Base-by-base conservation (phyloP, 768 basidiomycete genomes). In the Gautieria morchelliformis region DNA sequence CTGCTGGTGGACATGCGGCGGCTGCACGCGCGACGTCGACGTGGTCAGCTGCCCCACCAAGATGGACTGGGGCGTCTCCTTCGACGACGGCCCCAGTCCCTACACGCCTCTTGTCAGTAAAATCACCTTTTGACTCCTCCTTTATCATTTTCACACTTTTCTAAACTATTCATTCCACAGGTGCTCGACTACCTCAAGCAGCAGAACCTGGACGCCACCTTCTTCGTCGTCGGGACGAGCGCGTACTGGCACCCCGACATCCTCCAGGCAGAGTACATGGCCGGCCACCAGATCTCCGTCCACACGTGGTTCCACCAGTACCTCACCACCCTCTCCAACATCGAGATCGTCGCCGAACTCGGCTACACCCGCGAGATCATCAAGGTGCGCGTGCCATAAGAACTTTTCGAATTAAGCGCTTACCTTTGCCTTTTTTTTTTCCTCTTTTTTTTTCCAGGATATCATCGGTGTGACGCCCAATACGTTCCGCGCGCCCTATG, bases 1-100 rank as follows among this genome's bases (percentile, higher is more conserved):
- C 62, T 90, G 90, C 45, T 94, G 91, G 91, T 94, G 91, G 91
- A 89, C 92, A 30, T 94, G 91, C 63, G 87, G 89, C 64, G 85
- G 85, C 11, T 75, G 74, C 63, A 83, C 83, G 14, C 76, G 85
- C 8, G 57, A 62, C 48, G 77, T 75, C 17, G 81, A 92, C 67
- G 83, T 92, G 61, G 75, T 78, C 41, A 67, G 77, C 11, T 92
- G 89, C 67, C 85, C 85, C 2, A 74, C 76, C 61, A 82, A 83
- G 67, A 57, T 76, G 59, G 84, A 81, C 1, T 91, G 89, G 89
- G 89, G 89, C 67, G 80, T 90, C 62, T 81, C 83, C 68, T 89
- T 86, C 65, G 90, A 93, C 65, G 93, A 96, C 64, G 93, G 94
- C 27, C 95, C 60, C 79, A 79, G 81, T 81, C 56, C 68, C 77